A percentile compares a stretch with the other conserved stretches of the same genome.
phyloP scores from a whole-genome alignment of 2,329 filamentous ascomycete species.

The Scedosporium dehoogii region DNA sequence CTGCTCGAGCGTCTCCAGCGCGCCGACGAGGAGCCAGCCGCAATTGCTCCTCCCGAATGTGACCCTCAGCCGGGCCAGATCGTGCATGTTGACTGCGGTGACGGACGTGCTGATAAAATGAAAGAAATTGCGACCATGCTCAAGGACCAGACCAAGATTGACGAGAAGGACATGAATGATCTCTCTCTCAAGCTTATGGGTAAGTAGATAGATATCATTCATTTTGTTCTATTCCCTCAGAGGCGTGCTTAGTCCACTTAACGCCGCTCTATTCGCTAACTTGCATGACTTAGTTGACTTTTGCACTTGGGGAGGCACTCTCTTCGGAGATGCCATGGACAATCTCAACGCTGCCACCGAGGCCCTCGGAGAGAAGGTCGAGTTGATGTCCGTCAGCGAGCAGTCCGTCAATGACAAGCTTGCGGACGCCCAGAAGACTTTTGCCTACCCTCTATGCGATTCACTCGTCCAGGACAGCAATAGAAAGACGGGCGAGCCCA shows the following conservation, averaged over 20 bases:
- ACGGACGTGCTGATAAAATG: neutral
- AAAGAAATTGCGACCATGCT: conserved; percentile 2
- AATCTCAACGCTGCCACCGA: conserved; percentile 6
- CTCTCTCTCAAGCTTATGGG: neutral
- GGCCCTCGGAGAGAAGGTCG: conserved; percentile 2
- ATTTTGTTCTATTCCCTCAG: neutral
- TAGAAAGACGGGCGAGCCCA: neutral
- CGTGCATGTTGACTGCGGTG: neutral
- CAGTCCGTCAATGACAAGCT: conserved; percentile 6
- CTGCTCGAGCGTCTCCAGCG: neutral
- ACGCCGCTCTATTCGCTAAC: neutral
- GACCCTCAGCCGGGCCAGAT: neutral
- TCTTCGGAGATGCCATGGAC: conserved; percentile 29
- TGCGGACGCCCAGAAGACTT: neutral
- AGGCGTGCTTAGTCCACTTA: no score
- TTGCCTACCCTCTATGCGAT: neutral
- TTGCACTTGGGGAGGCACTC: conserved; percentile 28
- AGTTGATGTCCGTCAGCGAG: neutral
- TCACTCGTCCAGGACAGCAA: neutral
- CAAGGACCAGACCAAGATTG: neutral
- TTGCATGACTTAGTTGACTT: conserved; percentile 11
- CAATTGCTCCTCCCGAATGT: neutral
- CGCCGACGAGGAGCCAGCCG: neutral
- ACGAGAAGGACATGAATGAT: neutral
- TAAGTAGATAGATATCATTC: neutral